phyloP scores from a whole-genome alignment of 1,284 basidiomycete genomes.

The Malassezia brasiliensis region DNA sequence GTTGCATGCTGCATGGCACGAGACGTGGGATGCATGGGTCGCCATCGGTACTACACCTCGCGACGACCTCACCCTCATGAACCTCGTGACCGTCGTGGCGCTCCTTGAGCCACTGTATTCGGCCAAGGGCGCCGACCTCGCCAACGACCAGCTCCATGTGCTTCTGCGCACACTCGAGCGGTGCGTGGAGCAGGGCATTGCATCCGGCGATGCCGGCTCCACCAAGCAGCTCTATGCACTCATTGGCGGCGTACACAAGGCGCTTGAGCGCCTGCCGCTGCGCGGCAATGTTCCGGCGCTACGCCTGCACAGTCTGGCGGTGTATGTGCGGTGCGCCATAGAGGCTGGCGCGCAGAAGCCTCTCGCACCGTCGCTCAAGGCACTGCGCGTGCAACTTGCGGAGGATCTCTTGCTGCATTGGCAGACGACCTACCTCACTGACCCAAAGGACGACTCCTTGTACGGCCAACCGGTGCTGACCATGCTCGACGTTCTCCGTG shows the following conservation, averaged over 20 bases:
- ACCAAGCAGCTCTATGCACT: neutral
- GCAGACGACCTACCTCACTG: neutral
- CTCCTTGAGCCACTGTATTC: neutral
- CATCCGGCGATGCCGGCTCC: neutral
- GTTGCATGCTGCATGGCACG: neutral
- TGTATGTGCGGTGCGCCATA: neutral
- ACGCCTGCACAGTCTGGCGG: neutral
- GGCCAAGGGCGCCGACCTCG: neutral
- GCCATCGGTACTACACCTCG: neutral
- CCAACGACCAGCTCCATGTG: neutral
- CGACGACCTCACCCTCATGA: neutral
- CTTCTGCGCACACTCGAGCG: neutral
- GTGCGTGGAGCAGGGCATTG: neutral
- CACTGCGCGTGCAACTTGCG: slow-evolving; percentile 4
- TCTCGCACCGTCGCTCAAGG: neutral
- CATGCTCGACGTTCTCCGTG: neutral
- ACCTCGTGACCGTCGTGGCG: neutral
- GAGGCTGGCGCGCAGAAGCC: neutral
- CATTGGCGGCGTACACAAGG: neutral
- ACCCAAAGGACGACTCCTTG: neutral
- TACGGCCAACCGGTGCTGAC: neutral
- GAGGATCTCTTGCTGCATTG: slow-evolving; percentile 2
- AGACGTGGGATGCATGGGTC: neutral
- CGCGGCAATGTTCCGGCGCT: neutral
- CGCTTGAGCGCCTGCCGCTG: neutral